Evolutionary conservation across 129 eudicot species (phyloP), one percentile per base, ranked within the genome.

Genomic region (Ambrosia artemisiifolia): DNA sequence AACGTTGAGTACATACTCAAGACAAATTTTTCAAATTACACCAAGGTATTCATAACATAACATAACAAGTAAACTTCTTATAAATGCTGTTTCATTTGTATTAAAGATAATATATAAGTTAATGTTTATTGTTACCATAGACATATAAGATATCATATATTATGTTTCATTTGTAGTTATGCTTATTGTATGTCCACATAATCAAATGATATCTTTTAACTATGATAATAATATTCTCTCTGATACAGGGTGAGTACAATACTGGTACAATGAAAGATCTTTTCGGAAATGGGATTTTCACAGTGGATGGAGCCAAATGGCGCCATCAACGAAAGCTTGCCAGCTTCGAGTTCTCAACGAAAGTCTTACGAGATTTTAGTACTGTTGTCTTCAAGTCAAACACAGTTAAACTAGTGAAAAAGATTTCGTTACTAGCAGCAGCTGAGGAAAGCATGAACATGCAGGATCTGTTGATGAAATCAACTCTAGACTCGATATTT

Each of bases 261-360:
- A 51, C 24, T 40, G 80, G 78, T 16, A 71, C 67, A 9, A 73
- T 86, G 73, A 51, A 66, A 47, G 96, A 79, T 65, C 86, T 83
- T 60, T 75, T 88, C 33, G 88, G 95, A 17, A 79, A 85, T 7
- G 95, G 95, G 49, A 88, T 88, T 30, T 88, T 88, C 10, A 74
- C 85, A 0, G 88, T 84, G 9, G 92, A 89, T 33, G 96, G 92
- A 42, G 81, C 64, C 33, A 88, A 67, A 56, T 88, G 96, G 96
- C 82, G 86, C 33, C 91, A 83, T 73, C 96, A 88, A 71, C 65
- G 96, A 40, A 86, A 88, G 74, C 80, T 88, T n/a, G 80, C 96
- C 4, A 88, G 96, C 60, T 72, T 68, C 12, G 91, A 88, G 60
- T 88, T 88, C 55, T 88, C 95, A 0, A 82, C 87, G 0, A 73